phyloP scores from a whole-genome alignment of 2,329 filamentous ascomycete genomes.

The Trichoderma sp. region DNA sequence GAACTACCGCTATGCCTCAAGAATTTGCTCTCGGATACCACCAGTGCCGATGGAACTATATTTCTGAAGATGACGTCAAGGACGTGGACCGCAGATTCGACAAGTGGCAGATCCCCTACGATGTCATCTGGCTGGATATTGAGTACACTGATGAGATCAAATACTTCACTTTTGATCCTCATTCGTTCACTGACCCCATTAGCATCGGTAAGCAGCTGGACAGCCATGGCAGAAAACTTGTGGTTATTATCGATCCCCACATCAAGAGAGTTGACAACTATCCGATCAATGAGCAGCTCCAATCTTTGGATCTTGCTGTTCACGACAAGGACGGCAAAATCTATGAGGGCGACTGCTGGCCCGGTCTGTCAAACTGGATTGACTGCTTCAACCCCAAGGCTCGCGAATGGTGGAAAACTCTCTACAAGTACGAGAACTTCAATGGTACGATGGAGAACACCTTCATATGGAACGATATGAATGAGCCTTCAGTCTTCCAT shows the following conservation, averaged over 20 bases:
- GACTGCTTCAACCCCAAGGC: constrained; percentile 95
- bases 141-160: constrained; percentile 97
- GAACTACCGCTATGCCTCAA: constrained; percentile 86
- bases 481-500: constrained; percentile 98
- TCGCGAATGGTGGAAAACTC: constrained; percentile 82
- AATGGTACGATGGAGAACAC: constrained; percentile 82
- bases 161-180: constrained; percentile 95
- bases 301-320: constrained; percentile 77
- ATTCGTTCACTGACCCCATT: constrained; percentile 82
- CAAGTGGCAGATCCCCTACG: constrained; percentile 91
- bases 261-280: constrained; percentile 91
- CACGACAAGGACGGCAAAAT: constrained; percentile 86
- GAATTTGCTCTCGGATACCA: constrained; percentile 92
- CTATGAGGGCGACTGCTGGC: constrained; percentile 99
- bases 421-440: constrained; percentile 88
- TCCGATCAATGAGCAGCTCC: constrained; percentile 73
- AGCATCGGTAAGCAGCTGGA: constrained; percentile 88
- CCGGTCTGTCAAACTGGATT: constrained; percentile 93
- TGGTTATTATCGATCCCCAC: constrained; percentile 93
- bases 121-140: constrained; percentile 98
- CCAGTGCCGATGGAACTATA: constrained; percentile 98
- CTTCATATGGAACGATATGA: constrained; percentile 99
- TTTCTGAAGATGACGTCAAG: constrained; percentile 93
- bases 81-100: constrained; percentile 97
- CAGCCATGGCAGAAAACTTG: constrained; percentile 81